These are phyloP conservation scores for Sechiopsis laciniata DNA, from an alignment of 306 rosid species.

Conservation along the genomic window DNA sequence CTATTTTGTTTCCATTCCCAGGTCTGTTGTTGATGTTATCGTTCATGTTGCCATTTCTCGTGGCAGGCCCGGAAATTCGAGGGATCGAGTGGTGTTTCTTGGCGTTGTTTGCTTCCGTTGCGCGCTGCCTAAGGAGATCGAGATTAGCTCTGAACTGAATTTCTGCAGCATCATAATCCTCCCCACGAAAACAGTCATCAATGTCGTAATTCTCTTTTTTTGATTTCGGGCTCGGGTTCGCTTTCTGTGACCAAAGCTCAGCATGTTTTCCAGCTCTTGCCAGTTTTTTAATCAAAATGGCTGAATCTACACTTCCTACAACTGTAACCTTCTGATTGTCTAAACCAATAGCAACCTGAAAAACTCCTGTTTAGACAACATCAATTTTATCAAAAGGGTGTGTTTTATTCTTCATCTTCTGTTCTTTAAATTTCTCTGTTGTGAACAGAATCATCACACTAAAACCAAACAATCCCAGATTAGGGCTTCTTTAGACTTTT, in stretches of 20 bases:
- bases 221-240: conserved; percentile 53
- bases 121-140: conserved; percentile 53
- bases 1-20: conserved; percentile 30
- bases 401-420: neutral
- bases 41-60: no score
- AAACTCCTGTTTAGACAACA: conserved; percentile 52
- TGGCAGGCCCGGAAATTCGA: neutral
- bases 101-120: conserved; percentile 37
- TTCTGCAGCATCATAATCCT: conserved; percentile 24
- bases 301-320: conserved; percentile 65
- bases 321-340: conserved; percentile 85
- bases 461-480: neutral
- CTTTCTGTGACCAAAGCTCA: conserved; percentile 30
- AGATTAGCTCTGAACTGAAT: conserved; percentile 39
- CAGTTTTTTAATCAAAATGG: conserved; percentile 62
- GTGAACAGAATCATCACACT: neutral
- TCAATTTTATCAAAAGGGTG: neutral
- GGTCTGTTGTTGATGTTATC: no score
- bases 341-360: conserved; percentile 60
- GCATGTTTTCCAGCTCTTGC: conserved; percentile 54
- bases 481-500: neutral
- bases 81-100: conserved; percentile 30
- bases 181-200: conserved; percentile 27
- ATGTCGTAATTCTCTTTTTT: conserved; percentile 51
- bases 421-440: no score